A percentile compares a stretch with the other conserved stretches of the same genome.
phyloP scores from a whole-genome alignment of 441 rosid genomes.

The Eruca vesicaria region DNA sequence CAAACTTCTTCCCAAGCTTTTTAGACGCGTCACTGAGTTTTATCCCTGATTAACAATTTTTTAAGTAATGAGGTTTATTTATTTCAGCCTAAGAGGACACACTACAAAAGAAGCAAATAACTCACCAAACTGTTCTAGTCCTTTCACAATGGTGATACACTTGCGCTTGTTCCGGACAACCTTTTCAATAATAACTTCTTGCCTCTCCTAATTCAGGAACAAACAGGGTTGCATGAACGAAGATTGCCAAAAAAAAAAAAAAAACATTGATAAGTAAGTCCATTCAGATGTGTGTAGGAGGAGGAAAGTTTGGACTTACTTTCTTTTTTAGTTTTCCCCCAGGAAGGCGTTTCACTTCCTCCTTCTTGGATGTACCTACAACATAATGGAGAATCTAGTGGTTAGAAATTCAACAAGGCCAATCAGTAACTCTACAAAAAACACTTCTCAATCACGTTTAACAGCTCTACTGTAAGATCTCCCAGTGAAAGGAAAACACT shows the following conservation, averaged over 20 bases:
- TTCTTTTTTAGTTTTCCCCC: conserved; percentile 96
- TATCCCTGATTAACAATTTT: conserved; percentile 51
- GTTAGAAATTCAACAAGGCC: too few species aligned
- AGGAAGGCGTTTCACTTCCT: conserved; percentile 91
- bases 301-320: conserved; percentile 53
- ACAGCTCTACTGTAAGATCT: too few species aligned
- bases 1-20: conserved; percentile 93
- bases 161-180: too few species aligned
- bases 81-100: too few species aligned
- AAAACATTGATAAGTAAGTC: neutral
- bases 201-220: conserved; percentile 58
- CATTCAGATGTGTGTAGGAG: neutral
- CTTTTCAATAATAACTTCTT: conserved; percentile 88
- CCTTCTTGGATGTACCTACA: conserved; percentile 54
- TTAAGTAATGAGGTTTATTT: conserved; percentile 13
- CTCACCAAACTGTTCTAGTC: conserved; percentile 92
- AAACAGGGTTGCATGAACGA: neutral
- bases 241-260: neutral
- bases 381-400: too few species aligned
- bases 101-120: conserved; percentile 20
- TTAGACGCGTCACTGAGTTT: conserved; percentile 91
- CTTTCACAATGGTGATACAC: too few species aligned
- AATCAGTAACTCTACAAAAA: neutral
- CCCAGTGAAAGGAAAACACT: neutral
- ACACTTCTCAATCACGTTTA: neutral